phyloP scores from a whole-genome alignment of 345 rosid species.

The Citrus sinensis region DNA sequence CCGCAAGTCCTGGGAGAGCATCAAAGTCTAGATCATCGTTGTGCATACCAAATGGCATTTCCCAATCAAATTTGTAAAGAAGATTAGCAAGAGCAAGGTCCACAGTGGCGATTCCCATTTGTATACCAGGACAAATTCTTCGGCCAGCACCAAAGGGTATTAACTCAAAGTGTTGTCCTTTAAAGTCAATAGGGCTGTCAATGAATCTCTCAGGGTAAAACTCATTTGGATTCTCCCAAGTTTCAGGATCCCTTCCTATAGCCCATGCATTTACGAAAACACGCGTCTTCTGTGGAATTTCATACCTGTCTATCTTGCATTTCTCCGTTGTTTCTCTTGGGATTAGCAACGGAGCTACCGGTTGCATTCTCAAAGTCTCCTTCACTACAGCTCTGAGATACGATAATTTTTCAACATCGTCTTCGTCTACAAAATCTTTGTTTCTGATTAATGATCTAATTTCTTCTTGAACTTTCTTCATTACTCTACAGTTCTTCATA shows the following conservation, averaged over 20 bases:
- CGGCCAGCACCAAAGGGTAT: conserved; percentile 29
- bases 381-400: conserved; percentile 48
- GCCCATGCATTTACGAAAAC: conserved; percentile 31
- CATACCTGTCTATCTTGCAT: conserved; percentile 7
- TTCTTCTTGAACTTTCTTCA: conserved; percentile 34
- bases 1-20: conserved; percentile 15
- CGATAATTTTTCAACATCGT: conserved; percentile 15
- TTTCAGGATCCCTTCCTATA: conserved; percentile 36
- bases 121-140: conserved; percentile 29
- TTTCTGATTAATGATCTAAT: conserved; percentile 13
- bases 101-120: conserved; percentile 4
- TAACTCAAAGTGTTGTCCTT: conserved; percentile 24
- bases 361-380: conserved; percentile 37
- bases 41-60: conserved; percentile 12
- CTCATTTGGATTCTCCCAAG: conserved; percentile 24
- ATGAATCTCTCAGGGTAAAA: conserved; percentile 29
- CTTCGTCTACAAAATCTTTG: conserved; percentile 32
- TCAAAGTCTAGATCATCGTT: conserved; percentile 18
- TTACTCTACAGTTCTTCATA: conserved; percentile 25
- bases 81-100: conserved; percentile 24
- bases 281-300: conserved; percentile 14
- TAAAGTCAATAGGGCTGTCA: conserved; percentile 6
- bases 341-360: conserved; percentile 16
- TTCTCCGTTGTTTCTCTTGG: conserved; percentile 22
- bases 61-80: conserved; percentile 26